These are phyloP conservation scores for Neurospora crassa DNA, from an alignment of 2,329 filamentous ascomycete species.

Conservation along the genomic window DNA sequence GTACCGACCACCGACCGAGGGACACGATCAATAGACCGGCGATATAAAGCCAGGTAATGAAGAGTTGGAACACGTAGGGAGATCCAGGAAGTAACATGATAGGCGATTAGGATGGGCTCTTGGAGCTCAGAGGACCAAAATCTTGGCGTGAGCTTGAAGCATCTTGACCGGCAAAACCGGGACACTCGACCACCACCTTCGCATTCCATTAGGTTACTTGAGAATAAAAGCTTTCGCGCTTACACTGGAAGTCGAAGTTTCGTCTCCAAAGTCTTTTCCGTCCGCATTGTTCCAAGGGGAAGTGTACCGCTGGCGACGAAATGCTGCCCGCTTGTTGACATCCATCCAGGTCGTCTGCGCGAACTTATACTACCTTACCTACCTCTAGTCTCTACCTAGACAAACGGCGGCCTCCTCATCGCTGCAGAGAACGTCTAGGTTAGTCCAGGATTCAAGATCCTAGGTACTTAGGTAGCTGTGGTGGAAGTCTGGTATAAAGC, in stretches of 20 bases:
- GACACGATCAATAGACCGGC: background rate
- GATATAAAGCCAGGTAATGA: background rate
- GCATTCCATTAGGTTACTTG: background rate
- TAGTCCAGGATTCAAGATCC: no score
- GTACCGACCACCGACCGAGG: background rate
- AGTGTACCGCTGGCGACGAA: background rate
- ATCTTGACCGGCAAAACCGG: background rate
- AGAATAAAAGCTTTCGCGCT: background rate
- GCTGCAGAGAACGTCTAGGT: no score
- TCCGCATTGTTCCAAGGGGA: no score
- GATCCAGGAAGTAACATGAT: accelerated
- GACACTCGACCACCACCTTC: background rate
- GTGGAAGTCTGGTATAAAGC: no score
- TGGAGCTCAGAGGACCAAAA: background rate
- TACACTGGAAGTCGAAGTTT: background rate
- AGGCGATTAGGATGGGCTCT: background rate
- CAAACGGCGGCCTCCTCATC: no score
- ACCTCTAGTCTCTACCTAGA: no score
- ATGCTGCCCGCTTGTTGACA: background rate
- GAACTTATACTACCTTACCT: background rate
- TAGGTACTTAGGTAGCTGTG: no score
- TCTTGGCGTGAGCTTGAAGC: background rate
- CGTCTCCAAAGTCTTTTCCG: background rate
- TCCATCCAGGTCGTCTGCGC: background rate
- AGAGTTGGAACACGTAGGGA: background rate